Evolutionary conservation across 768 basidiomycete genomes (phyloP), one percentile per base, ranked within the genome.

Genomic region (Kwoniella newhampshirensis): DNA sequence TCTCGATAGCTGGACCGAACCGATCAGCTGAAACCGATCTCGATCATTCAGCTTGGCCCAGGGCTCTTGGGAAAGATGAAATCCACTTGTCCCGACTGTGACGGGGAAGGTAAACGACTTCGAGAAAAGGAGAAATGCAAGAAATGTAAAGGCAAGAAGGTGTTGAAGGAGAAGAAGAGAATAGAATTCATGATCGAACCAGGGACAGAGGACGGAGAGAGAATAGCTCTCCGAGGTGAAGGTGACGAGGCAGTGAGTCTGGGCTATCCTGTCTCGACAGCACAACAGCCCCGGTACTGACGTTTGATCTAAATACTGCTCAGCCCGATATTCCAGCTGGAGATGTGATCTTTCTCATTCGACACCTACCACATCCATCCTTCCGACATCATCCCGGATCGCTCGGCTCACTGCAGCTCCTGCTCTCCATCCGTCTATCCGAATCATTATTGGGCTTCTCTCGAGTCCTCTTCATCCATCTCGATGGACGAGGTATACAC

Each of bases 381-480:
- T 93, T 99, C 70, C 87, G 88, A 66, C 85, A 86, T 11, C 87
- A 48, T 43, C 61, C 63, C 5, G 40, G 41, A 17, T 23, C 44
- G 3, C 23, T 46, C 4, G 57, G 59, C 2, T 87, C 93, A 70
- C 82, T 99, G 28, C 80, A 88, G 36, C 85, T 89, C 2, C 85
- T 83, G 28, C 84, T 91, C 54, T 85, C 85, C 43, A 86, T 99
- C 54, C 93, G 91, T 0, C 81, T 98, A 26, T 93, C 92, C 9
- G 94, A 99, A 77, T 89, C 92, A 2, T 82, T 98, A 9, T 82
- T 96, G 51, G 94, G 94, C n/a, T 93, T 99, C 79, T 88, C 86
- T 44, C 85, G 94, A 25, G 86, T 97, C 60, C 78, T 96, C 21
- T 79, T 99, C 55, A 88, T 86, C 6, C 94, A 99, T 74, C 81